A percentile compares a stretch with the other conserved stretches of the same genome.
phyloP scores from a whole-genome alignment of 805 yeast genomes.

The Suhomyces tanzawaensis region DNA sequence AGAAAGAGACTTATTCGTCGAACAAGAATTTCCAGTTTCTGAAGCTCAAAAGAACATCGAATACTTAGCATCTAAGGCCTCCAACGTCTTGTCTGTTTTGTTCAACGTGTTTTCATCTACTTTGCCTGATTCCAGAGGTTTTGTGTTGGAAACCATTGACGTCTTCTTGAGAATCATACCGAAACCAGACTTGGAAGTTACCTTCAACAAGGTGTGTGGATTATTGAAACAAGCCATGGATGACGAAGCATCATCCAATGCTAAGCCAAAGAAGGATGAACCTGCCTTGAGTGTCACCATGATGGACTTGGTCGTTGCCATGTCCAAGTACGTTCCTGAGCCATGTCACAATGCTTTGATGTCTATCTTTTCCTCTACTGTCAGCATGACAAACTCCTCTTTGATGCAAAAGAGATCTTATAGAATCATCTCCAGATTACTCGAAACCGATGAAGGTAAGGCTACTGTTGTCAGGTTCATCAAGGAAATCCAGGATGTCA shows the following conservation, averaged over 20 bases:
- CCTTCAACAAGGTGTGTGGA: constrained; percentile 84
- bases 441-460: constrained; percentile 66
- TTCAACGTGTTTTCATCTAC: constrained; percentile 94
- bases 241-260: constrained; percentile 42
- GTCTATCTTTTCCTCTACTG: constrained; percentile 71
- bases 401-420: constrained; percentile 87
- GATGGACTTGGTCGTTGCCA: constrained; percentile 85
- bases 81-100: constrained; percentile 79
- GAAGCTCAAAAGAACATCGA: constrained; percentile 57
- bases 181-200: constrained; percentile 61
- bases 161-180: constrained; percentile 70
- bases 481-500: constrained; percentile 55
- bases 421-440: constrained; percentile 66
- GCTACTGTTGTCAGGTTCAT: constrained; percentile 52
- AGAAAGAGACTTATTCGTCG: constrained; percentile 47
- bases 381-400: constrained; percentile 51
- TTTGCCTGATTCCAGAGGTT: constrained; percentile 76
- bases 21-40: constrained; percentile 56
- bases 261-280: constrained; percentile 26
- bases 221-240: constrained; percentile 74
- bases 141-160: constrained; percentile 82
- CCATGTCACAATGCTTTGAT: constrained; percentile 71
- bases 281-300: constrained; percentile 73
- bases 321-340: constrained; percentile 79
- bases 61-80: constrained; percentile 61